A percentile compares a stretch with the other conserved stretches of the same genome.
Conservation (phyloP, 495 filamentous ascomycete species). For the Penicillium soppii region DNA sequence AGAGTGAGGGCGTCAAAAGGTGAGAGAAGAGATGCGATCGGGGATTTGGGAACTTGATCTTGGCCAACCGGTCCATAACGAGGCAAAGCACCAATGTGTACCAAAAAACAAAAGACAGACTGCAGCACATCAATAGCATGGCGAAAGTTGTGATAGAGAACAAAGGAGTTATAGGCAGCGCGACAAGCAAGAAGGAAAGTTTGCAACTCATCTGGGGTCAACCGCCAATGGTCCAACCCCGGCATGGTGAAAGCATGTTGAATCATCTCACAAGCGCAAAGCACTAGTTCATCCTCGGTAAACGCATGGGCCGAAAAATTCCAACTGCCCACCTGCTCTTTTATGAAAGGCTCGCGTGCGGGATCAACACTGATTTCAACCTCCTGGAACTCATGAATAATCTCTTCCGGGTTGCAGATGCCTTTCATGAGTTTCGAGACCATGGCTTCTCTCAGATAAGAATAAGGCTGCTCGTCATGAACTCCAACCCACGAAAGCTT, state of each 20-base stretch:
- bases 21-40: slow-evolving; percentile 67
- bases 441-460: slow-evolving; percentile 84
- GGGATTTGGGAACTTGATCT: slow-evolving; percentile 41
- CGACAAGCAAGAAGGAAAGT: slow-evolving; percentile 81
- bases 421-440: slow-evolving; percentile 89
- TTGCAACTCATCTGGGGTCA: slow-evolving; percentile 76
- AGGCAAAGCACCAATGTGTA: slow-evolving; percentile 76
- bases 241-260: slow-evolving; percentile 84
- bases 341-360: slow-evolving; percentile 61
- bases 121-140: slow-evolving; percentile 96
- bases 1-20: slow-evolving; percentile 89
- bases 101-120: slow-evolving; percentile 88
- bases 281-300: slow-evolving; percentile 81
- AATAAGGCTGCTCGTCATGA: slow-evolving; percentile 82
- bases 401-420: slow-evolving; percentile 76
- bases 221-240: slow-evolving; percentile 74
- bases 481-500: slow-evolving; percentile 93
- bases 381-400: slow-evolving; percentile 51
- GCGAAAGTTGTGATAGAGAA: slow-evolving; percentile 98
- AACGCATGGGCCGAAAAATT: slow-evolving; percentile 86
- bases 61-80: slow-evolving; percentile 48
- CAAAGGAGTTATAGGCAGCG: slow-evolving; percentile 87
- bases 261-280: slow-evolving; percentile 78
- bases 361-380: slow-evolving; percentile 42
- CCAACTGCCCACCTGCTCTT: slow-evolving; percentile 75